Evolutionary conservation across 495 filamentous ascomycete genomes (phyloP).

Genomic region (Penicillium silybi): DNA sequence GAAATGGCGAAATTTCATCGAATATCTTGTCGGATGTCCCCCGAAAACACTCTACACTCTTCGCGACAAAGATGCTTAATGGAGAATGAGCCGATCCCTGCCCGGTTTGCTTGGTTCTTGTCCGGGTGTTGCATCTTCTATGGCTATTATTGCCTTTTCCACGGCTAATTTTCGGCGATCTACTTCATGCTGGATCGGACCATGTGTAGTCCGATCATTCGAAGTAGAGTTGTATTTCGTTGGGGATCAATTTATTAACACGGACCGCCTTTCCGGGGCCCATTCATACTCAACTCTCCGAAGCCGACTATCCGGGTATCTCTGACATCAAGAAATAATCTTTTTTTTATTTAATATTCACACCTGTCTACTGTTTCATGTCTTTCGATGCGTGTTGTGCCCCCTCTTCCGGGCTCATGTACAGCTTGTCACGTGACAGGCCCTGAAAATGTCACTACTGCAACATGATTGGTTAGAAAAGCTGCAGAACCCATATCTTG

Average conservation of each 20-base stretch:
- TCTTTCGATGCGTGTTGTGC: background rate
- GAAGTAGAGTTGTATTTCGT: no score
- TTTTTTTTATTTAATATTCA: no score
- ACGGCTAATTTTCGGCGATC: background rate
- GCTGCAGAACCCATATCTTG: background rate
- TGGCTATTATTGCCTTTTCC: no score
- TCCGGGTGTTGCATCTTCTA: no score
- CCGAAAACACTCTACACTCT: background rate
- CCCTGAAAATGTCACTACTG: background rate
- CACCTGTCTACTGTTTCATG: background rate
- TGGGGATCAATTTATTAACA: no score
- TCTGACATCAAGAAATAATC: no score
- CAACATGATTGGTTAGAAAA: background rate
- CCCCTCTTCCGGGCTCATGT: background rate
- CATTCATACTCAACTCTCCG: background rate
- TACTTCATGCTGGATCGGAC: no score
- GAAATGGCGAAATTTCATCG: background rate
- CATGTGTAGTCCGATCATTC: no score
- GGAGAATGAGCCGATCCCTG: background rate
- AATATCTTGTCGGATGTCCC: background rate
- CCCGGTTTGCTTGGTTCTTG: background rate
- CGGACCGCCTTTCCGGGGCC: no score
- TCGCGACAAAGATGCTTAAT: background rate
- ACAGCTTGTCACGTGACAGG: background rate
- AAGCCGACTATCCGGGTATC: no score